Base-by-base conservation (phyloP, 768 basidiomycete genomes). In the Tylopilus subfusipes region DNA sequence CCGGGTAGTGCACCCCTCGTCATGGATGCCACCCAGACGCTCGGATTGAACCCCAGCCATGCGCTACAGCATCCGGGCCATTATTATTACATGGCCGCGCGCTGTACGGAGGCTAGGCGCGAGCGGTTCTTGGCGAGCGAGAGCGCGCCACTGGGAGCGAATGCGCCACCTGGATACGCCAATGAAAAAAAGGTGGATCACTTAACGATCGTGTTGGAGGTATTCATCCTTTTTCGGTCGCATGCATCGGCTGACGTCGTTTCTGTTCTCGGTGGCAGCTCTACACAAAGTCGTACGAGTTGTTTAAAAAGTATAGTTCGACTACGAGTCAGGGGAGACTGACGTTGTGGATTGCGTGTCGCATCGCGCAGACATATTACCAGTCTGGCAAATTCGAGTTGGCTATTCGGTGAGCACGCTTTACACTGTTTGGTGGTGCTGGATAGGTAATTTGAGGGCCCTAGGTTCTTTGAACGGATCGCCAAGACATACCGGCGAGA, bases 101-200 rank as follows among this genome's bases (percentile, higher is more conserved):
- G 81, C 39, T 95, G 91, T 64, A 92, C 93, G 0, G 88, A 95
- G 61, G 77, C 82, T 57, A 75, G 96, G 25, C 73, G 85, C 36
- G 78, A 82, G 58, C 77, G 86, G 29, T 98, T 87, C 67, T 58
- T 86, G 48, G 74, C 75, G 18, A 75, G 75, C 11, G 84, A 89
- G 52, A 59, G 56, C 29, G 56, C 61, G n/a, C 75, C 67, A 5
- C 74, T 76, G 42, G 71, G 73, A 43, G 60, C 67, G 2, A 61
- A 64, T 39, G 60, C 72, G 7, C 78, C 85, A 0, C 90, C 93
- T 1, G 92, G 92, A 0, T 88, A 89, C 64, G 72, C 76, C 19
- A 96, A 96, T 57, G 96, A 99, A 72, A 89, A 85, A 68, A 98
- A 93, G 66, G 89, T 95, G 8, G 93, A 96, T 54, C 95, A 99